Evolutionary conservation across 2,329 filamentous ascomycete species (phyloP), one percentile per base, ranked within the genome.

Genomic region (Fusarium sambucinum): DNA sequence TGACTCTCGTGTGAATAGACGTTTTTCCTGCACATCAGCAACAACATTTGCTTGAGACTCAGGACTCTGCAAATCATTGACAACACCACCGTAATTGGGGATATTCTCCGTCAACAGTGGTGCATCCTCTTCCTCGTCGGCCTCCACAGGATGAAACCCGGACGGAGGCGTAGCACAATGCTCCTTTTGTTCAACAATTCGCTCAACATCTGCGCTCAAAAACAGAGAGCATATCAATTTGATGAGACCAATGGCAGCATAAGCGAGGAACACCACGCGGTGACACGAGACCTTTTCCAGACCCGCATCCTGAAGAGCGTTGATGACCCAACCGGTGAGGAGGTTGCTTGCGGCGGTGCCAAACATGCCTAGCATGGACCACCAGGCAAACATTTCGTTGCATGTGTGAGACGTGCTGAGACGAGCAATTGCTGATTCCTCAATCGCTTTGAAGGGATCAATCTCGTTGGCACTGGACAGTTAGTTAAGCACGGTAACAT

Each of bases 331-430:
- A 6, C 69, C 69, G 5, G 70, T 69, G 0, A 69, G 42, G 2
- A 72, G 60, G 17, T 72, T 72, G 23, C 69, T 72, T 1, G 56
- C 60, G 2, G 70, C 70, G 1, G 69, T 72, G 12, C 70, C 69
- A 12, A 72, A 55, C 69, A 70, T 72, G 27, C 69, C 70, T 7
- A 72, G 40, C 70, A 72, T 72, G 6, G 67, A 69, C 69, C 69
- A 72, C 70, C 69, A 72, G 0, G 69, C 69, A 29, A 72, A 72
- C 47, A 72, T 53, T 7, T 72, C 69, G 14, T 70, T 72, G 35
- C 70, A 65, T 8, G 66, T 72, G 8, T 72, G 60, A 6, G 60
- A 27, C 2, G 59, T 70, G 47, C 69, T 72, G 1, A 72, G 58
- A 0, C 64, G 70, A 6, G 70, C 69, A 13, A 72, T 64, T 0